These are phyloP conservation scores for Cystobasidium pallidum DNA, from an alignment of 1,284 basidiomycete genomes.

Conservation along the genomic window DNA sequence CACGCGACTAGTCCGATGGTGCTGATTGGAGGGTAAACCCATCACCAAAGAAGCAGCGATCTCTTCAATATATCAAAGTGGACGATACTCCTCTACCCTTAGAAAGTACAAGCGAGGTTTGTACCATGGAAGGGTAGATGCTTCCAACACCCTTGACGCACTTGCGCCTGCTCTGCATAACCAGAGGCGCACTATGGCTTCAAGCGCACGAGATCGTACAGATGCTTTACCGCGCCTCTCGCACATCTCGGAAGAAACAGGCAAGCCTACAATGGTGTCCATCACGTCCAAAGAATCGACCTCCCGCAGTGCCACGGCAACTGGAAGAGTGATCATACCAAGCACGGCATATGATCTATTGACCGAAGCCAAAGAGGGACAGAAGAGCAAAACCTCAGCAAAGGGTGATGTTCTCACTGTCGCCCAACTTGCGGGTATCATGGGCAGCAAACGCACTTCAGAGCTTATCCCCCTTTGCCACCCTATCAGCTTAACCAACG, in stretches of 20 bases:
- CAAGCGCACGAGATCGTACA: background rate
- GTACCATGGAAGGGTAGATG: background rate
- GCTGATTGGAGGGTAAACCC: slow-evolving; percentile 70
- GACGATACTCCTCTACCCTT: background rate
- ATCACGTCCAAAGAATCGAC: slow-evolving; percentile 70
- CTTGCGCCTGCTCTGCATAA: background rate
- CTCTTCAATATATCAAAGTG: background rate
- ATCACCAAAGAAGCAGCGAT: background rate
- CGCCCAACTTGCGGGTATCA: slow-evolving; percentile 81
- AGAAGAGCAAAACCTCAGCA: slow-evolving; percentile 61
- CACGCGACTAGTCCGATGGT: slow-evolving; percentile 76
- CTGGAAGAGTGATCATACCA: slow-evolving; percentile 74
- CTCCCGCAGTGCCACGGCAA: slow-evolving; percentile 71
- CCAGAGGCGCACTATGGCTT: background rate
- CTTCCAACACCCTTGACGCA: background rate
- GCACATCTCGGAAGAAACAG: slow-evolving; percentile 68
- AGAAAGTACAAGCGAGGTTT: background rate
- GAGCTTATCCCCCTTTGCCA: slow-evolving; percentile 85
- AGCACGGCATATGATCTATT: slow-evolving; percentile 66
- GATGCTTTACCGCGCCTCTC: slow-evolving; percentile 60
- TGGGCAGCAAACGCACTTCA: slow-evolving; percentile 79
- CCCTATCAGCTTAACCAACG: slow-evolving; percentile 70
- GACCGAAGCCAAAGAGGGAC: slow-evolving; percentile 16
- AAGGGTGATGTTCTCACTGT: slow-evolving; percentile 79
- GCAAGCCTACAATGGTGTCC: slow-evolving; percentile 78